phyloP scores from a whole-genome alignment of 371 early-diverging fungal species.

The Mucor irregularis region DNA sequence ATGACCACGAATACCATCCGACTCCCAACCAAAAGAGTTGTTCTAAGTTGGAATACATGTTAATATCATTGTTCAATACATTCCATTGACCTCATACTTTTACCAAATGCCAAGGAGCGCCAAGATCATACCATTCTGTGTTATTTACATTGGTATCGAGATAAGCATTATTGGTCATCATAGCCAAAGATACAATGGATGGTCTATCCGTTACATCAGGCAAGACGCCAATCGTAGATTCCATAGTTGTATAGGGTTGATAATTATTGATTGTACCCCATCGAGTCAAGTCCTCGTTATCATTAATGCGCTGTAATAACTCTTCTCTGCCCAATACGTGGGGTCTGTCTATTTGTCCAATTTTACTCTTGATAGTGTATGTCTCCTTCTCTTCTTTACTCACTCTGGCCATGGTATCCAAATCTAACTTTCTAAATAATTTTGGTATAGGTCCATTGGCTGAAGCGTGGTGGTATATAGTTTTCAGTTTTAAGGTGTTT shows the following conservation, averaged over 20 bases:
- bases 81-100: constrained; percentile 10
- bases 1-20: constrained; percentile 89
- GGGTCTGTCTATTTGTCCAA: constrained; percentile 3
- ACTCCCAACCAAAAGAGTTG: constrained; percentile 85
- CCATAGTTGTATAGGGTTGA: constrained; percentile 3
- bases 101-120: constrained; percentile 71
- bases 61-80: background rate
- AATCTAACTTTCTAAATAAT: constrained; percentile 49
- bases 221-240: constrained; percentile 27
- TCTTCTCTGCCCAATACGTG: background rate
- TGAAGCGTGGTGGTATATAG: constrained; percentile 43
- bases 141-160: constrained; percentile 50
- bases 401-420: background rate
- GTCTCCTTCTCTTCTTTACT: background rate
- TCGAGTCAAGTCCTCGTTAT: background rate
- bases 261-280: background rate
- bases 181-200: constrained; percentile 71
- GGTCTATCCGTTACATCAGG: constrained; percentile 76
- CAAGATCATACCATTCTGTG: constrained; percentile 74
- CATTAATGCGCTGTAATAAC: background rate
- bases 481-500: constrained; percentile 26
- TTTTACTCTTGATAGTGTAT: background rate
- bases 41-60: constrained; percentile 59
- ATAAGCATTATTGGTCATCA: constrained; percentile 82
- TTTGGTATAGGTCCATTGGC: constrained; percentile 37